Conservation (phyloP, 768 basidiomycete species). For the Russula sp. region DNA sequence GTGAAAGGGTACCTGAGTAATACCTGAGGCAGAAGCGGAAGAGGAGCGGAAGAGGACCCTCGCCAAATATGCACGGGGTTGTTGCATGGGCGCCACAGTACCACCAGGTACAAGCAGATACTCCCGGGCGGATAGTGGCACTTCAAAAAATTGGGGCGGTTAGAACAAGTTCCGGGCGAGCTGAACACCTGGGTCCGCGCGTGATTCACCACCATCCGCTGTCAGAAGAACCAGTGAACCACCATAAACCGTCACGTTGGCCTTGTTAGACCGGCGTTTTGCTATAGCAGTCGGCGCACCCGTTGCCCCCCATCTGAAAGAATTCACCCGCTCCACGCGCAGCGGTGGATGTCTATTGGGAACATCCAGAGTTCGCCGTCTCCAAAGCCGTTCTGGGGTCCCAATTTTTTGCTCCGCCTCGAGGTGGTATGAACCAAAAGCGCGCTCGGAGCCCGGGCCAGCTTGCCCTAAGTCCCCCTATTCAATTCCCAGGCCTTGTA, state of each 20-base stretch:
- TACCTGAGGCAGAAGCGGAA: background rate
- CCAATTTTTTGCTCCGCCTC: background rate
- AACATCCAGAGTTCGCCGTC: background rate
- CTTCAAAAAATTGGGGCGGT: background rate
- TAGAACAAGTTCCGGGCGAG: background rate
- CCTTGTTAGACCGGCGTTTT: background rate
- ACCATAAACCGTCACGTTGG: background rate
- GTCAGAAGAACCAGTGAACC: background rate
- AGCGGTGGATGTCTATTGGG: background rate
- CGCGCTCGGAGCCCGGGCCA: no score
- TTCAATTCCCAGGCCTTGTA: background rate
- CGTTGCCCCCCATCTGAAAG: background rate
- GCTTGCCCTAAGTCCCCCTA: background rate
- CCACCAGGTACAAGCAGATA: background rate
- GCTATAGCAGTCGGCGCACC: background rate
- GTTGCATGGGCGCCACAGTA: background rate
- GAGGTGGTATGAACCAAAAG: background rate
- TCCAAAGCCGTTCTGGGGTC: background rate
- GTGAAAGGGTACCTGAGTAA: constrained; percentile 4
- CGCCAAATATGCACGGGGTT: background rate
- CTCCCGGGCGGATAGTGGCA: background rate
- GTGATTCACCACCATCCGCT: background rate
- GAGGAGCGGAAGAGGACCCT: background rate
- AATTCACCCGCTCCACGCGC: background rate
- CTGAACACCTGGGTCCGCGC: background rate